Conservation (phyloP, 2,329 filamentous ascomycete genomes). For the Bipolaris victoriae region DNA sequence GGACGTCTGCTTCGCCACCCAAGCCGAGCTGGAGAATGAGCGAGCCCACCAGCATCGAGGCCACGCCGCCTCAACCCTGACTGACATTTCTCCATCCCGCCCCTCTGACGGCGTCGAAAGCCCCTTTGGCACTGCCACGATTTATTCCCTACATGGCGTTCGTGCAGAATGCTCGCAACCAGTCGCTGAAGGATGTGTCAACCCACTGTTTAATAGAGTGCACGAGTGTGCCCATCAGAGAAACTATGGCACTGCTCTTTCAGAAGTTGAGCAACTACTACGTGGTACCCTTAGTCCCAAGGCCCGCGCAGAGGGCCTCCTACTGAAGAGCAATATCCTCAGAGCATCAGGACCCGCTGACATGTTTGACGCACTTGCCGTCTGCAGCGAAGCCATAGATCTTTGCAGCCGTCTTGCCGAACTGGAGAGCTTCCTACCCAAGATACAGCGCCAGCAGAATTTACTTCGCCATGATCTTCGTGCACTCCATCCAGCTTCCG, state of each 20-base stretch:
- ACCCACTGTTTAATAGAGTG: conserved; percentile 27
- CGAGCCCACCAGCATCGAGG: conserved; percentile 25
- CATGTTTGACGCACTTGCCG: conserved; percentile 38
- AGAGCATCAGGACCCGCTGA: conserved; percentile 31
- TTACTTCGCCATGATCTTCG: conserved; percentile 33
- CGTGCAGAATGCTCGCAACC: not conserved
- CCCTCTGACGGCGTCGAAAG: conserved; percentile 12
- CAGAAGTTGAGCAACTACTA: conserved; percentile 34
- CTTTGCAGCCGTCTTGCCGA: conserved; percentile 33
- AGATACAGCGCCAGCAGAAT: conserved; percentile 36
- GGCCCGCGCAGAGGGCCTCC: conserved; percentile 35
- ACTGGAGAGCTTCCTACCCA: conserved; percentile 28
- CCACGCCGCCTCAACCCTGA: conserved; percentile 4
- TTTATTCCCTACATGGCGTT: conserved; percentile 12
- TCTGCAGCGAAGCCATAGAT: conserved; percentile 41
- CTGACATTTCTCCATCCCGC: not conserved
- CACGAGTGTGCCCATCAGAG: conserved; percentile 24
- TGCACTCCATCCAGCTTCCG: conserved; percentile 30
- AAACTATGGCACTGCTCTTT: conserved; percentile 33
- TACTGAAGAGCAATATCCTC: conserved; percentile 40
- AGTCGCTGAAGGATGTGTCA: conserved; percentile 11
- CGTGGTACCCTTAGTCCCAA: conserved; percentile 33
- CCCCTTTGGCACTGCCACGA: conserved; percentile 24
- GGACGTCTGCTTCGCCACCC: conserved; percentile 38
- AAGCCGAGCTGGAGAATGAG: conserved; percentile 44